Percentiles rank a stretch among this genome's conserved stretches.
These are phyloP conservation scores for Saturnispora bothae DNA, from an alignment of 805 yeast species.

Conservation along the genomic window DNA sequence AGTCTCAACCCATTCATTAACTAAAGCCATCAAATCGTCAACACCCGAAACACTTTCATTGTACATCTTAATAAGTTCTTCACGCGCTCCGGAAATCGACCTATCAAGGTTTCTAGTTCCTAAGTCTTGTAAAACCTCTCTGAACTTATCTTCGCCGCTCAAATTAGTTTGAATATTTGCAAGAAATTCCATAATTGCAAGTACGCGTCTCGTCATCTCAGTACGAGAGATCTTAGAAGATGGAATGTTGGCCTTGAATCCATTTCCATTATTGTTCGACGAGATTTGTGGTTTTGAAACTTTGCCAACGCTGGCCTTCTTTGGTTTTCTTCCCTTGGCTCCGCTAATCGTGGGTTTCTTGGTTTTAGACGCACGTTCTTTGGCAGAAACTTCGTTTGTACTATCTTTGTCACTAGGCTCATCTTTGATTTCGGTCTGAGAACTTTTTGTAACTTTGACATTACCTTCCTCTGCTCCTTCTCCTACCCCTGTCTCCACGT, in stretches of 20 bases:
- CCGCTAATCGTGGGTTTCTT: background rate
- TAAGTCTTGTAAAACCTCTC: constrained; percentile 24
- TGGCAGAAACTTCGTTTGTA: background rate
- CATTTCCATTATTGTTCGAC: constrained; percentile 32
- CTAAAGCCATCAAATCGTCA: constrained; percentile 62
- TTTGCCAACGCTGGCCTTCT: background rate
- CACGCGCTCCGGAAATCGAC: constrained; percentile 27
- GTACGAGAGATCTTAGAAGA: constrained; percentile 60
- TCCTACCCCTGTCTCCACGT: constrained; percentile 1
- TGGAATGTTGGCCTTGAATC: constrained; percentile 75
- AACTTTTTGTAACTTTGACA: background rate
- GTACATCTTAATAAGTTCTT: constrained; percentile 37
- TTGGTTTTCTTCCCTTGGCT: background rate
- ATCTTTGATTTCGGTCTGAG: background rate
- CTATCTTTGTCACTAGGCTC: background rate
- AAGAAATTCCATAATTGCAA: constrained; percentile 84
- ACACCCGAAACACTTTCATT: constrained; percentile 52
- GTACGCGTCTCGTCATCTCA: constrained; percentile 82
- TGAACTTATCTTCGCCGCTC: constrained; percentile 58
- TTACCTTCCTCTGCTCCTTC: constrained; percentile 1
- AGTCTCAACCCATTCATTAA: constrained; percentile 67
- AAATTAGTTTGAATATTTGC: constrained; percentile 80
- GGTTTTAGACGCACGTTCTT: background rate
- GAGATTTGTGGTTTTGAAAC: constrained; percentile 22
- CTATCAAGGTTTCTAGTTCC: constrained; percentile 22